These are phyloP conservation scores for Xylariaceae sp. DNA, from an alignment of 2,329 filamentous ascomycete species.

Conservation along the genomic window DNA sequence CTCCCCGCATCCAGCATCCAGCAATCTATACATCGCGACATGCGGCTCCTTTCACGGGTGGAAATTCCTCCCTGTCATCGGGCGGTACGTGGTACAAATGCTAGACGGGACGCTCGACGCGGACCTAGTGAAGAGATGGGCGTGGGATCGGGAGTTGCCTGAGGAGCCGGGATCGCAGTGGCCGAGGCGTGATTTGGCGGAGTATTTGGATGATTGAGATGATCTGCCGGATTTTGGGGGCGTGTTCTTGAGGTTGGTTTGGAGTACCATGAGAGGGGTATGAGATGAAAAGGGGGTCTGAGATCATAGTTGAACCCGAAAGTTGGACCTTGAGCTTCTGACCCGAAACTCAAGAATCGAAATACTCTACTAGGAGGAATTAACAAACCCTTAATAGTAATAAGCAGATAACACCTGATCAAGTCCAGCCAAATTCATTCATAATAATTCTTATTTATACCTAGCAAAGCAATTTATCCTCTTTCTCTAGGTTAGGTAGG, in stretches of 20 bases:
- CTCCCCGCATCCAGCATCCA: constrained; percentile 47
- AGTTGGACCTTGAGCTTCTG: too few species aligned
- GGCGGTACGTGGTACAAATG: constrained; percentile 57
- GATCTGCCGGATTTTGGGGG: background rate
- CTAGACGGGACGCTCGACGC: constrained; percentile 40
- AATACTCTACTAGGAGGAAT: too few species aligned
- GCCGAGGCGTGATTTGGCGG: constrained; percentile 53
- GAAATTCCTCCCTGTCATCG: constrained; percentile 62
- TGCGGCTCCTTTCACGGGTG: constrained; percentile 63
- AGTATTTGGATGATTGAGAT: constrained; percentile 36
- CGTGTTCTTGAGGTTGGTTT: too few species aligned
- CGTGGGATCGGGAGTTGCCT: constrained; percentile 56
- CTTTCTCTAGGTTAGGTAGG: background rate
- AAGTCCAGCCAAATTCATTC: too few species aligned
- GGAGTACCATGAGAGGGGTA: too few species aligned
- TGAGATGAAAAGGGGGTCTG: too few species aligned
- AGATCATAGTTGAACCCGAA: too few species aligned
- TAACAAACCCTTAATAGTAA: too few species aligned
- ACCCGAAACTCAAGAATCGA: too few species aligned
- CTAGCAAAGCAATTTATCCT: background rate
- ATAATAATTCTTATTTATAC: background rate
- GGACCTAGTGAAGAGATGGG: constrained; percentile 45
- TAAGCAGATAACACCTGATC: too few species aligned
- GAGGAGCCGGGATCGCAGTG: constrained; percentile 51
- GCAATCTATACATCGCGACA: constrained; percentile 56